Evolutionary conservation across 768 basidiomycete genomes (phyloP), one percentile per base, ranked within the genome.

Genomic region (Leccinum subgranulosum): DNA sequence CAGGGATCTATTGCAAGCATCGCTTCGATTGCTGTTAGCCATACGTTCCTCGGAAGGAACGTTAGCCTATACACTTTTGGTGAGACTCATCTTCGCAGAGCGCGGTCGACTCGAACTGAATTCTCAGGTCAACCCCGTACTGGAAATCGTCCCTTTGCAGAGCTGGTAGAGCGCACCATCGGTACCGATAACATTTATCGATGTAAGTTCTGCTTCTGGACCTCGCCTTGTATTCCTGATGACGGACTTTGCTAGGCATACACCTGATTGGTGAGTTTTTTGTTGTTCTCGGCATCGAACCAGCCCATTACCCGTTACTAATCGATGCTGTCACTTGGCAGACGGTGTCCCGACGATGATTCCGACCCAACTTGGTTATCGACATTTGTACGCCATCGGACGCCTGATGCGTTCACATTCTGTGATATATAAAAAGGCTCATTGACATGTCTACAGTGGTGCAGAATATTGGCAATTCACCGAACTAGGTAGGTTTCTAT

Each of bases 321-420:
- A 46, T 33, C 51, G 10, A 56, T 47, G 53, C 25, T 51, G 23
- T n/a, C n/a, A 27, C 47, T 21, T 15, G 4, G 29, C 47, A 79
- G 81, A 83, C 57, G 81, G 81, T 8, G 78, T 83, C 8, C 81
- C 82, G 4, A 81, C 80, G 6, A 75, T 83, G 60, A 68, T 83
- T 46, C 77, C 77, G 28, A 69, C 73, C 52, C 60, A 28, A 31
- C 66, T 80, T 14, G 82, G 81, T 17, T 83, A 84, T 63, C 73
- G 64, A 43, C 82, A 82, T 55, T 80, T 74, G 68, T 81, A 63
- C 53, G 65, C 49, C 14, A 29, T 21, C 29, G 4, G 31, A 19
- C 59, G 47, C 33, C 47, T n/a, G 28, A 51, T 50, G 48, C 57
- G 41, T 28, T 64, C 47, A 19, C 66, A 63, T 64, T 25, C 14